phyloP scores from a whole-genome alignment of 2,329 filamentous ascomycete species.

The Clonostachys byssicola region DNA sequence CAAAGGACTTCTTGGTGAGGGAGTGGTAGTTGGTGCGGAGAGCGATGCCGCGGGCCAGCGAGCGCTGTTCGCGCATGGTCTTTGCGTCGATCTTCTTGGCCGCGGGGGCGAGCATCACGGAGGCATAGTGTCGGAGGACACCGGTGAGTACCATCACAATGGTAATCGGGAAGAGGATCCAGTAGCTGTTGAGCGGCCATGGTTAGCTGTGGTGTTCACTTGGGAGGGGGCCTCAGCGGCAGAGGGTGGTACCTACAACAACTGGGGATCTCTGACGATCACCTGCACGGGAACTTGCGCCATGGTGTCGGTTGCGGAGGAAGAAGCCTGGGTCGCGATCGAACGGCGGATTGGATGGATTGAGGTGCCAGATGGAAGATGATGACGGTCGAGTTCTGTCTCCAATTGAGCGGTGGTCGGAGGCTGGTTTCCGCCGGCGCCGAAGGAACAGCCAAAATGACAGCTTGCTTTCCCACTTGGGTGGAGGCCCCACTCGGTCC shows the following conservation, averaged over 20 bases:
- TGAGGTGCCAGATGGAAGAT: slow-evolving; percentile 1
- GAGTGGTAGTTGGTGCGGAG: slow-evolving; percentile 79
- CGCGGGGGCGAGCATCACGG: slow-evolving; percentile 78
- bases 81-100: slow-evolving; percentile 79
- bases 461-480: slow-evolving; percentile 10
- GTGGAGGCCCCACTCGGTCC: slow-evolving; percentile 2
- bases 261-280: slow-evolving; percentile 96
- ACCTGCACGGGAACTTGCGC: slow-evolving; percentile 83
- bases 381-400: no score
- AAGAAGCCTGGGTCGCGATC: not conserved
- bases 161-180: slow-evolving; percentile 97
- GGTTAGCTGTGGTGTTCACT: slow-evolving; percentile 2
- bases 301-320: slow-evolving; percentile 48
- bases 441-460: slow-evolving; percentile 9
- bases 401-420: slow-evolving; percentile 3
- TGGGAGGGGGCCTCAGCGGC: not conserved
- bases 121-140: slow-evolving; percentile 92
- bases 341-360: not conserved
- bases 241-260: slow-evolving; percentile 66
- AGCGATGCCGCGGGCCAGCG: slow-evolving; percentile 77
- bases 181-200: slow-evolving; percentile 64
- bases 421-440: slow-evolving; percentile 10
- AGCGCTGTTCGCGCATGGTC: slow-evolving; percentile 80
- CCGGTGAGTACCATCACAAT: slow-evolving; percentile 97
- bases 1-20: slow-evolving; percentile 74